Base-by-base conservation (phyloP, 768 basidiomycete genomes). In the Tricholoma matsutake region DNA sequence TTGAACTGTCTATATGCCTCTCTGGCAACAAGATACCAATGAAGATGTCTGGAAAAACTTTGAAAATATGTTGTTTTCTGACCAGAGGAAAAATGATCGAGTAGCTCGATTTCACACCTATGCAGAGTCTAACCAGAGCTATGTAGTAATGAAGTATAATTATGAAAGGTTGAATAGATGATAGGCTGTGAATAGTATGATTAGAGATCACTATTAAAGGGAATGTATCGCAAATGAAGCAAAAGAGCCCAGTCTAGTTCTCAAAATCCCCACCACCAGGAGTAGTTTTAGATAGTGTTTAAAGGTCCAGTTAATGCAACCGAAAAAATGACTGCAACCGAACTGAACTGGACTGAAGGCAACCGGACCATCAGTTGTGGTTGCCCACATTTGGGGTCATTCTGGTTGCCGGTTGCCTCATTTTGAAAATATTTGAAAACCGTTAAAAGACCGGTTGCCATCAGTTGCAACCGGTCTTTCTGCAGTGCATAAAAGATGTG, bases 41-140 rank as follows among this genome's bases (percentile, higher is more conserved):
- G 68, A 73, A 32, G 52, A 68, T 18, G 56, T 79, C 6, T 81
- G 79, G 80, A 55, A 39, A 7, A 52, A 66, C 2, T 76, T 80
- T 32, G 72, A 74, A 49, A 65, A 69, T 22, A 78, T 81, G 68
- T 25, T 79, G 13, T 81, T 80, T 69, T 52, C 61, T 1, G 72
- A 79, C 13, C 72, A 74, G 54, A 41, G 66, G 6, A 63, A 65
- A 6, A 65, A 65, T 22, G 78, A 80, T 61, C 58, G 70, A 2
- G 78, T 80, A 6, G 39, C 71, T n/a, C 37, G 69, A 6, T 80
- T 76, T 65, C 71, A 79, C 18, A 59, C 51, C 45, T 52, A 64
- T 34, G 28, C 47, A 20, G 53, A 59, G 28, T 56, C 37, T 22
- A 0, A 67, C 56, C 1, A 20, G 65, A 2, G 80, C 76, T 52